These are phyloP conservation scores for Mortierella claussenii DNA, from an alignment of 192 early-diverging fungal species.

Conservation along the genomic window DNA sequence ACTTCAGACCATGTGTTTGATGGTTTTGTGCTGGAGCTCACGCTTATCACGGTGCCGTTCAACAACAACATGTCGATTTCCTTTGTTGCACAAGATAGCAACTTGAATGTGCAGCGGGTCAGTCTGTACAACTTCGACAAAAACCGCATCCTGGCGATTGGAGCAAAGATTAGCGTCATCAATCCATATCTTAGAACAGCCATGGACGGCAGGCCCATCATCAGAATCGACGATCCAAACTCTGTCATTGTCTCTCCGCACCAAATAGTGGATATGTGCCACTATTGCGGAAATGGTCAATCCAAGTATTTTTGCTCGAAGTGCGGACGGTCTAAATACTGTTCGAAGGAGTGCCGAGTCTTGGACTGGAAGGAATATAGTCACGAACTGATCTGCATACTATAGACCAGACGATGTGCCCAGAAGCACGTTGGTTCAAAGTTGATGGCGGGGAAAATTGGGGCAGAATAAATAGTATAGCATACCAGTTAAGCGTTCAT, in stretches of 20 bases:
- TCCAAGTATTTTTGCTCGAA: slow-evolving; percentile 36
- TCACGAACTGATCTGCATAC: slow-evolving; percentile 34
- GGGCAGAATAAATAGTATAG: slow-evolving; percentile 37
- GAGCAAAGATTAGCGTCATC: slow-evolving; percentile 30
- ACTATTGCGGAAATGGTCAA: slow-evolving; percentile 36
- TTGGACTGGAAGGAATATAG: slow-evolving; percentile 45
- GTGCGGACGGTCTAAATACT: slow-evolving; percentile 31
- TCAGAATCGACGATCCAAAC: slow-evolving; percentile 46
- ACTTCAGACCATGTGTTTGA: slow-evolving; percentile 39
- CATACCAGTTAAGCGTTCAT: slow-evolving; percentile 33
- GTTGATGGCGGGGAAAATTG: slow-evolving; percentile 29
- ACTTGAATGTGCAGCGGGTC: slow-evolving; percentile 37
- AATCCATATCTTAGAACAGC: slow-evolving; percentile 40
- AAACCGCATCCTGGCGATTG: slow-evolving; percentile 28
- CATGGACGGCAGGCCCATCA: slow-evolving; percentile 39
- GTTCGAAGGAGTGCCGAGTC: slow-evolving; percentile 38
- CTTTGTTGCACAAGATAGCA: slow-evolving; percentile 42
- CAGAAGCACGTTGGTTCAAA: slow-evolving; percentile 28
- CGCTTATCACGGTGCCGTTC: slow-evolving; percentile 38
- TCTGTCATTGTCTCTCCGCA: slow-evolving; percentile 39
- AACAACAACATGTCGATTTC: slow-evolving; percentile 45
- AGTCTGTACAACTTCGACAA: slow-evolving; percentile 45
- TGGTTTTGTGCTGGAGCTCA: slow-evolving; percentile 39
- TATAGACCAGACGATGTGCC: slow-evolving; percentile 21
- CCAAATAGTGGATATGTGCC: slow-evolving; percentile 44